Conservation (phyloP, 2,329 filamentous ascomycete species). For the Fusarium sp. region DNA sequence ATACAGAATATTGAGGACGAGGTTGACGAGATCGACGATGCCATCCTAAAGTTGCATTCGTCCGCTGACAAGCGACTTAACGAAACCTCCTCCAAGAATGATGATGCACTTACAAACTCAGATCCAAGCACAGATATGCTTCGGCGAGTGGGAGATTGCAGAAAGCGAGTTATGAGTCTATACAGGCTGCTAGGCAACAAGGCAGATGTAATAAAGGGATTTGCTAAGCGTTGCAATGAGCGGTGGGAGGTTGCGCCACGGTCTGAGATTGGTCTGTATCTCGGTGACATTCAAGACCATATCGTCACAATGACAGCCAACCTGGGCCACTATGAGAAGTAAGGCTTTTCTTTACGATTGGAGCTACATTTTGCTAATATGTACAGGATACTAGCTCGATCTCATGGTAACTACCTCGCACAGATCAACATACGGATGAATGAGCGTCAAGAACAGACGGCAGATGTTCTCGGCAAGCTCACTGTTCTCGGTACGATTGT, state of each 20-base stretch:
- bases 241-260: conserved; percentile 96
- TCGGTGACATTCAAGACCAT: conserved; percentile 98
- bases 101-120: conserved; percentile 53
- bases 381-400: conserved; percentile 82
- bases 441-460: conserved; percentile 94
- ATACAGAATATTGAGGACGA: conserved; percentile 95
- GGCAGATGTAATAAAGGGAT: conserved; percentile 98
- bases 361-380: conserved; percentile 3
- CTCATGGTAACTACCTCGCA: conserved; percentile 97
- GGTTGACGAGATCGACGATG: conserved; percentile 95
- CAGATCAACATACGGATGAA: conserved; percentile 99
- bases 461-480: conserved; percentile 91
- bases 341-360: conserved; percentile 47
- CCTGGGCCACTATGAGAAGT: conserved; percentile 95
- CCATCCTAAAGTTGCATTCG: conserved; percentile 84
- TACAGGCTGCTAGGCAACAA: conserved; percentile 95
- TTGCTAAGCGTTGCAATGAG: conserved; percentile 97
- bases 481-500: conserved; percentile 98
- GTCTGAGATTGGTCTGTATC: conserved; percentile 95
- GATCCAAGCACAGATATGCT: conserved; percentile 82
- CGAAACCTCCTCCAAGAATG: conserved; percentile 57
- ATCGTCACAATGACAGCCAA: conserved; percentile 99
- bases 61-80: conserved; percentile 55
- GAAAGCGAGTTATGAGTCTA: conserved; percentile 96
- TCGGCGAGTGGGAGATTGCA: conserved; percentile 87